These are phyloP conservation scores for Vigna unguiculata DNA, from an alignment of 306 rosid genomes.

Conservation along the genomic window DNA sequence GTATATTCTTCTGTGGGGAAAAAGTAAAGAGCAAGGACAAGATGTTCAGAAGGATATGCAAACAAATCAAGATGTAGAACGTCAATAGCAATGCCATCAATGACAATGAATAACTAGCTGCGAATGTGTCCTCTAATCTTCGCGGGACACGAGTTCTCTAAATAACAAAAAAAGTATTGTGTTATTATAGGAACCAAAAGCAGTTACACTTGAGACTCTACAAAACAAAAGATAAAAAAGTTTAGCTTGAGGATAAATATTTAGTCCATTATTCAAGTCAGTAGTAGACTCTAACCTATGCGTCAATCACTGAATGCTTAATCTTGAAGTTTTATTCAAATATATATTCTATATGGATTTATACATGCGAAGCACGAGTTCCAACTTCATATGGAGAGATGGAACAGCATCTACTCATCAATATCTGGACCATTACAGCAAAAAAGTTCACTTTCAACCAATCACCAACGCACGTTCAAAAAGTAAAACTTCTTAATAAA, in stretches of 20 bases:
- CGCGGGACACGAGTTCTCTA: neutral
- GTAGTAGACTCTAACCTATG: neutral
- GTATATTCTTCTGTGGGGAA: slow-evolving; percentile 88
- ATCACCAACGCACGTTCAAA: neutral
- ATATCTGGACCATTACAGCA: neutral
- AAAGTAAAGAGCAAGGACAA: slow-evolving; percentile 57
- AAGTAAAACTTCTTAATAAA: neutral
- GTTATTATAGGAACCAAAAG: slow-evolving; percentile 1
- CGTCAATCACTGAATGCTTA: neutral
- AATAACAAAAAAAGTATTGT: neutral
- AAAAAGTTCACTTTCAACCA: neutral
- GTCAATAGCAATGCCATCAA: slow-evolving; percentile 40
- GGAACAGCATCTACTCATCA: slow-evolving; percentile 13
- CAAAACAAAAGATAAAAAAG: neutral
- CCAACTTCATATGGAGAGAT: slow-evolving; percentile 26
- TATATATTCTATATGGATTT: slow-evolving; percentile 14
- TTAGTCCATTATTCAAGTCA: slow-evolving; percentile 1
- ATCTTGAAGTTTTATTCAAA: neutral
- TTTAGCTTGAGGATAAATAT: slow-evolving; percentile 3
- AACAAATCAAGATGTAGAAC: slow-evolving; percentile 55
- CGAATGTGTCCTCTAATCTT: neutral
- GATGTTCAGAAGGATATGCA: slow-evolving; percentile 48
- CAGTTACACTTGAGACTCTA: neutral
- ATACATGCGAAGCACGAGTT: slow-evolving; percentile 11
- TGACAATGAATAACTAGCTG: slow-evolving; percentile 23